Evolutionary conservation across 148 eudicot species (phyloP).

Genomic region (Rhododendron griersonianum): DNA sequence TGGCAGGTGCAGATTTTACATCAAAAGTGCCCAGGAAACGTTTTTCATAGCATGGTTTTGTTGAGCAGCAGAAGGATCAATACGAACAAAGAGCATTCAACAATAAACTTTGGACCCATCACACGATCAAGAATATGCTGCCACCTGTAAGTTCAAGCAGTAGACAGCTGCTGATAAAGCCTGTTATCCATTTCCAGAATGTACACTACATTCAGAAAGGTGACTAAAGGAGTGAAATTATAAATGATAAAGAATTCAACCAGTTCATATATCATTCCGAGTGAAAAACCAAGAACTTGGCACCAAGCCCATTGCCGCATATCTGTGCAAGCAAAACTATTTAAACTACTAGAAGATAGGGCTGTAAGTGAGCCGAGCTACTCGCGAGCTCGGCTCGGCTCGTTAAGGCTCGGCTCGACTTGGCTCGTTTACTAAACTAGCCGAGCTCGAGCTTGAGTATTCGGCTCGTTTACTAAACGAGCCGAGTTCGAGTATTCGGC

Average conservation of each 20-base stretch:
- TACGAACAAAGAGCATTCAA: conserved; percentile 53
- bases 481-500: too few species aligned
- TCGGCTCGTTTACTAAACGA: too few species aligned
- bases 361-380: too few species aligned
- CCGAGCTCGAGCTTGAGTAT: too few species aligned
- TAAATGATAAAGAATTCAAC: conserved; percentile 1
- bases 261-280: not conserved
- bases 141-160: conserved; percentile 99
- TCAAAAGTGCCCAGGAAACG: conserved; percentile 4
- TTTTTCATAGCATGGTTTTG: conserved; percentile 41
- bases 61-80: conserved; percentile 52
- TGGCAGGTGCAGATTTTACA: not conserved
- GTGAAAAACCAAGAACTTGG: not conserved
- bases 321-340: not conserved
- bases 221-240: conserved; percentile 6
- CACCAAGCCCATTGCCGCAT: not conserved
- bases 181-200: conserved; percentile 78
- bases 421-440: too few species aligned
- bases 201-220: conserved; percentile 53
- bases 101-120: conserved; percentile 37
- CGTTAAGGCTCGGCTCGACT: too few species aligned
- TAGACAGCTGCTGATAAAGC: conserved; percentile 99
- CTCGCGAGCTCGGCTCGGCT: too few species aligned
- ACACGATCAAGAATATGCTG: conserved; percentile 43
- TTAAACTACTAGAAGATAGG: not conserved